A percentile compares a stretch with the other conserved stretches of the same genome.
Conservation (phyloP, 2,329 filamentous ascomycete species). For the Exophiala phaeomuriformis region DNA sequence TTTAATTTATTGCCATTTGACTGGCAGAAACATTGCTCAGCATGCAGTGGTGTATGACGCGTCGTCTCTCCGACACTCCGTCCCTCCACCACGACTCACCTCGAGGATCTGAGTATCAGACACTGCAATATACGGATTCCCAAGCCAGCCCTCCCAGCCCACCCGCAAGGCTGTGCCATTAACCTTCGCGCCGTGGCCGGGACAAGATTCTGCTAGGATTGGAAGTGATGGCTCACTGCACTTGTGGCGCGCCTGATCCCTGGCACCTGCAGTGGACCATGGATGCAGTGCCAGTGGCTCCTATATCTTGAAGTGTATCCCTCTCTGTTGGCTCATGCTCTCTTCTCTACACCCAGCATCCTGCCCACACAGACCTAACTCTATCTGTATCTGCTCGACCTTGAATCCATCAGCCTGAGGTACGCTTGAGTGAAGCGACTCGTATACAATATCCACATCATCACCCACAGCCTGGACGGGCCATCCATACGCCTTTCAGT, state of each 20-base stretch:
- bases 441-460: not conserved
- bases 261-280: not conserved
- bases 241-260: constrained; percentile 6
- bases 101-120: too few species aligned
- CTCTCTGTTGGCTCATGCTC: not conserved
- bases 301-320: constrained; percentile 18
- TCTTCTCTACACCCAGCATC: constrained; percentile 5
- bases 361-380: constrained; percentile 3
- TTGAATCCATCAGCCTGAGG: not conserved
- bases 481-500: constrained; percentile 1
- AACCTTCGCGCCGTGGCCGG: not conserved
- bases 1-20: too few species aligned
- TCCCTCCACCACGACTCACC: not conserved
- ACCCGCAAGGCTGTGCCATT: not conserved
- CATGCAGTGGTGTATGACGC: not conserved
- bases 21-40: too few species aligned
- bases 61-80: not conserved
- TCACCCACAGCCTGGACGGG: not conserved
- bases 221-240: not conserved
- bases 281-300: not conserved
- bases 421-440: not conserved
- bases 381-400: not conserved
- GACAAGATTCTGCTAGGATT: not conserved
- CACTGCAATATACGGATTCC: not conserved
- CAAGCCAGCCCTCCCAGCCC: not conserved